These are phyloP conservation scores for Metschnikowia arizonensis DNA, from an alignment of 805 yeast species.

Conservation along the genomic window DNA sequence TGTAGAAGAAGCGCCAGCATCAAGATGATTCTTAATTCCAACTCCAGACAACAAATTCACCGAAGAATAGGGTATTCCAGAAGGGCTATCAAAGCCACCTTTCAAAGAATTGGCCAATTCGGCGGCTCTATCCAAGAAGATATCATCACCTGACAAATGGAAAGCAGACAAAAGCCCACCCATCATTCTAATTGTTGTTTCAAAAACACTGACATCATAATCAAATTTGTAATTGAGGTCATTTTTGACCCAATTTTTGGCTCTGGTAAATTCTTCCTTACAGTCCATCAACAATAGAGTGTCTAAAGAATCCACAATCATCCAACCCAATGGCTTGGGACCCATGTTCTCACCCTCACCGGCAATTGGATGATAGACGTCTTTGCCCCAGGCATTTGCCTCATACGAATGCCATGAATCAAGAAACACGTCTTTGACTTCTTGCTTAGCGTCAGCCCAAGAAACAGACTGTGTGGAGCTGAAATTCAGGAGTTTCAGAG, in stretches of 20 bases:
- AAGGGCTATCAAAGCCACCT: constrained; percentile 60
- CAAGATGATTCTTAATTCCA: constrained; percentile 59
- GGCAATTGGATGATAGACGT: constrained; percentile 67
- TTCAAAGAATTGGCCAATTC: constrained; percentile 71
- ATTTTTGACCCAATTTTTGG: constrained; percentile 69
- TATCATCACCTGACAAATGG: constrained; percentile 62
- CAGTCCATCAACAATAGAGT: constrained; percentile 76
- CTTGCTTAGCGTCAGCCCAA: constrained; percentile 50
- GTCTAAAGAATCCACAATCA: constrained; percentile 83
- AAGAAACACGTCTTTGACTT: constrained; percentile 64
- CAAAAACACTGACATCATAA: constrained; percentile 76
- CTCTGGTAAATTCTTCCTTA: constrained; percentile 55
- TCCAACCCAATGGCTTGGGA: constrained; percentile 83
- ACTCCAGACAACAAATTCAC: constrained; percentile 65
- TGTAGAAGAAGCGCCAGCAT: constrained; percentile 77
- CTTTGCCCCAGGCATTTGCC: constrained; percentile 78
- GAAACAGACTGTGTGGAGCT: background rate
- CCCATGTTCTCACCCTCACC: constrained; percentile 71
- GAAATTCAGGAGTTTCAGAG: constrained; percentile 1
- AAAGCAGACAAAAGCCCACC: constrained; percentile 89
- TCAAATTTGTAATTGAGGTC: constrained; percentile 70
- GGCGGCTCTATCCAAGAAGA: constrained; percentile 72
- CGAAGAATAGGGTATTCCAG: constrained; percentile 77
- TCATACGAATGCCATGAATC: constrained; percentile 78
- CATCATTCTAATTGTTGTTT: constrained; percentile 90